phyloP scores from a whole-genome alignment of 2,329 filamentous ascomycete species.

The Tolypocladium tropicale region DNA sequence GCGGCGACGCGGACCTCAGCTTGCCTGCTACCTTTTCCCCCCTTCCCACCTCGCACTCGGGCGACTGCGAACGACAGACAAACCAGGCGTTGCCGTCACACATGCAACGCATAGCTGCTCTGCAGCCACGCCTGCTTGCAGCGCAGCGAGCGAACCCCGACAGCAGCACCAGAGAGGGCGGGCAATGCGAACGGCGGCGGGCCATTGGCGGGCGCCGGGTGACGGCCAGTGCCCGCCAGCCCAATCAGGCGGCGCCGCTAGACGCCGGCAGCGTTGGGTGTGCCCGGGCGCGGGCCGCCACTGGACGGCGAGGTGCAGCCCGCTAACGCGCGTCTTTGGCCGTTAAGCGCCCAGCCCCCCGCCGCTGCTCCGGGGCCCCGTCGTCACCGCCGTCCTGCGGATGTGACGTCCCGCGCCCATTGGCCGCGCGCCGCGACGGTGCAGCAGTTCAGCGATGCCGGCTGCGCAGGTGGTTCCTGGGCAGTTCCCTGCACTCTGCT shows the following conservation, averaged over 20 bases:
- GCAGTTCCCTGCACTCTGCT: not conserved
- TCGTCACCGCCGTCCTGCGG: not conserved
- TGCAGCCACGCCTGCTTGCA: not conserved
- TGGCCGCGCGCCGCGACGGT: not conserved
- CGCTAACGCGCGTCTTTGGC: not conserved
- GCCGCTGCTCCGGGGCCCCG: not conserved
- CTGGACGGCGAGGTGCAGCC: conserved; percentile 1
- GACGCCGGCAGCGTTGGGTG: conserved; percentile 9
- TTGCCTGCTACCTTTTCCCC: too few species aligned
- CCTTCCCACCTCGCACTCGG: too few species aligned
- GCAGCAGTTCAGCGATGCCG: not conserved
- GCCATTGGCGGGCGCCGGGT: not conserved
- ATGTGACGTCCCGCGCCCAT: not conserved
- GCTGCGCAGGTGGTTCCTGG: too few species aligned
- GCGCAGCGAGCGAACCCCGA: too few species aligned
- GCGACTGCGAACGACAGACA: too few species aligned
- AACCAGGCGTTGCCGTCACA: not conserved
- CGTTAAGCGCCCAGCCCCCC: not conserved
- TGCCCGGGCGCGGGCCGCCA: not conserved
- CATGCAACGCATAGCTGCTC: not conserved
- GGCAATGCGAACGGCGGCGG: not conserved
- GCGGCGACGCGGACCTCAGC: not conserved
- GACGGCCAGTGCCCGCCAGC: not conserved
- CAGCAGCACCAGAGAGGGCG: not conserved
- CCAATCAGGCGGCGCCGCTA: conserved; percentile 12